Evolutionary conservation across 345 rosid genomes (phyloP), one percentile per base, ranked within the genome.

Genomic region (Lepidium africanum): DNA sequence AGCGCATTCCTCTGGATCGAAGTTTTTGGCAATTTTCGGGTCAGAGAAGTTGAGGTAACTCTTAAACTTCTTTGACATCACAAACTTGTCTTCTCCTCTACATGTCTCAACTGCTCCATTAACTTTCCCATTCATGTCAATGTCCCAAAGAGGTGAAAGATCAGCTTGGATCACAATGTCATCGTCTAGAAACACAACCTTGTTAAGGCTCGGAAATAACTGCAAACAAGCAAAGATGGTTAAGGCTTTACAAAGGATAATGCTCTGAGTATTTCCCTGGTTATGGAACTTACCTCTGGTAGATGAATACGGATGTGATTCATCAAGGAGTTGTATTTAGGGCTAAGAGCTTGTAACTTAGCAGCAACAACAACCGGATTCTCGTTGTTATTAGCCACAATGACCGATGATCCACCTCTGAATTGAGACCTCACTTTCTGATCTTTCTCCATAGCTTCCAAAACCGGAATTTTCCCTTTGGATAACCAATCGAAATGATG

Each of bases 381-480:
- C 45, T 91, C 99, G 0, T 79, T 78, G 39, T 84, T 85, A 65
- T 78, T 83, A 27, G 87, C 88, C 11, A 80, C 84, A 53, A 94
- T 91, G 42, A 86, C 91, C 7, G 96, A 86, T n/a, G 99, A 87
- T 0, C 99, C 99, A 3, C 97, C 97, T 85, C 96, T 80, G 61
- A 94, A 94, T 57, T 87, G 86, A 9, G 92, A 83, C 76, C 99
- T 80, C n/a, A 87, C 86, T 57, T 74, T 82, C 59, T 89, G 91
- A 74, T 94, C 99, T 15, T 91, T 94, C 72, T 94, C 96, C 99
- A 94, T 91, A 51, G 97, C 97, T 84, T 94, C 96, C 73, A 94
- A 54, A 66, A 94, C 97, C 0, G 99, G 97, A 14, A 89, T 91
- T 70, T 89, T 94, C 58, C 99, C 97, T 81, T 91, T 94, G 0